Evolutionary conservation across 495 filamentous ascomycete species (phyloP).

Genomic region (Neurospora sp.): DNA sequence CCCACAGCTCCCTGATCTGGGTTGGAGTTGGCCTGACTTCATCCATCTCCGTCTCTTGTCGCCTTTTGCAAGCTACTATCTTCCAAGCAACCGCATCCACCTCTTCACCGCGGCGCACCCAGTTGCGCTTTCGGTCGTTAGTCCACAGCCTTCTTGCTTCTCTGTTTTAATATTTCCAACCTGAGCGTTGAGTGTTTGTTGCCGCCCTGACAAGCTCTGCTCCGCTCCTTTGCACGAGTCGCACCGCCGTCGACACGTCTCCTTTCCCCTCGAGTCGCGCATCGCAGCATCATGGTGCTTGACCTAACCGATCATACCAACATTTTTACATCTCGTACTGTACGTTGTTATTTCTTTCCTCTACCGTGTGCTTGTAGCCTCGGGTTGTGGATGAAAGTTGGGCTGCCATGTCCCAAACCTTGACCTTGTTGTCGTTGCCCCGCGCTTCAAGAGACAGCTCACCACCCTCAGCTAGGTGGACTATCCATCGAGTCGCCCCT

Average conservation of each 20-base stretch:
- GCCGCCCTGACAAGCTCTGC: background rate
- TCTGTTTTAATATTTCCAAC: background rate
- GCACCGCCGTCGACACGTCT: background rate
- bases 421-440: background rate
- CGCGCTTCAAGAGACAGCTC: background rate
- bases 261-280: background rate
- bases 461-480: background rate
- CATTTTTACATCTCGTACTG: slow-evolving; percentile 13
- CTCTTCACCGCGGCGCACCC: background rate
- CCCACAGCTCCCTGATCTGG: background rate
- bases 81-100: background rate
- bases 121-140: background rate
- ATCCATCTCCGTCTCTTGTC: background rate
- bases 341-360: slow-evolving; percentile 1
- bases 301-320: slow-evolving; percentile 6
- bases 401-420: background rate
- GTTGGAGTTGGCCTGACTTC: background rate
- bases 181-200: background rate
- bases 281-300: slow-evolving; percentile 21
- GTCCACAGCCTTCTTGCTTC: background rate
- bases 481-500: background rate
- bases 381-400: background rate
- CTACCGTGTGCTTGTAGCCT: background rate
- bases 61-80: background rate
- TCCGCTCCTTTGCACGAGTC: background rate